These are phyloP conservation scores for Inonotus hispidus DNA, from an alignment of 1,284 basidiomycete species.

Conservation along the genomic window DNA sequence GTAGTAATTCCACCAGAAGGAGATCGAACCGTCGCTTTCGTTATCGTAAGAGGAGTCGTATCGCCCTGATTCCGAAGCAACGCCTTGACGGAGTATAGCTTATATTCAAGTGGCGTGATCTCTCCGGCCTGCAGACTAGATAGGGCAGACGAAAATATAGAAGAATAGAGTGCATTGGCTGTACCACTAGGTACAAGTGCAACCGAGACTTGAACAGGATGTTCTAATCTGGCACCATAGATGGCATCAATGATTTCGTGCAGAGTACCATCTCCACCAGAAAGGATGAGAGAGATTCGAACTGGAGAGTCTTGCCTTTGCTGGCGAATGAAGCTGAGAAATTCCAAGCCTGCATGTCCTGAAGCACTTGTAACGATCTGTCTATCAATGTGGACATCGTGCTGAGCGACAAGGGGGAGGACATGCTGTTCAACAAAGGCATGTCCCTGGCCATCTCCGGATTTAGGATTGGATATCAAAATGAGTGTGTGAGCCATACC, in stretches of 20 bases:
- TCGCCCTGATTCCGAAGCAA: conserved; percentile 19
- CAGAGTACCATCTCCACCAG: conserved; percentile 88
- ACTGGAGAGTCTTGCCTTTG: conserved; percentile 3
- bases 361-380: conserved; percentile 46
- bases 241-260: conserved; percentile 77
- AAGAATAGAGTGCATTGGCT: conserved; percentile 89
- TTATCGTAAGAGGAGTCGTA: conserved; percentile 51
- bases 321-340: conserved; percentile 37
- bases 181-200: conserved; percentile 79
- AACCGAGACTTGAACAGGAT: conserved; percentile 5
- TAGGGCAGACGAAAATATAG: conserved; percentile 43
- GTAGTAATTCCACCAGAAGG: conserved; percentile 18
- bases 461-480: conserved; percentile 40
- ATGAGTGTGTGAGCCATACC: conserved; percentile 17
- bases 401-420: conserved; percentile 53
- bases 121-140: conserved; percentile 22
- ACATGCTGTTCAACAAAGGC: conserved; percentile 55
- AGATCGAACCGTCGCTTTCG: conserved; percentile 42
- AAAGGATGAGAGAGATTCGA: conserved; percentile 49
- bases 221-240: conserved; percentile 23
- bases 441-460: conserved; percentile 37
- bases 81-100: conserved; percentile 45
- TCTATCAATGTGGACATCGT: conserved; percentile 34
- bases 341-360: conserved; percentile 56
- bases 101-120: conserved; percentile 32